These are phyloP conservation scores for Salvia sclarea DNA, from an alignment of 305 asterid genomes.

Conservation along the genomic window DNA sequence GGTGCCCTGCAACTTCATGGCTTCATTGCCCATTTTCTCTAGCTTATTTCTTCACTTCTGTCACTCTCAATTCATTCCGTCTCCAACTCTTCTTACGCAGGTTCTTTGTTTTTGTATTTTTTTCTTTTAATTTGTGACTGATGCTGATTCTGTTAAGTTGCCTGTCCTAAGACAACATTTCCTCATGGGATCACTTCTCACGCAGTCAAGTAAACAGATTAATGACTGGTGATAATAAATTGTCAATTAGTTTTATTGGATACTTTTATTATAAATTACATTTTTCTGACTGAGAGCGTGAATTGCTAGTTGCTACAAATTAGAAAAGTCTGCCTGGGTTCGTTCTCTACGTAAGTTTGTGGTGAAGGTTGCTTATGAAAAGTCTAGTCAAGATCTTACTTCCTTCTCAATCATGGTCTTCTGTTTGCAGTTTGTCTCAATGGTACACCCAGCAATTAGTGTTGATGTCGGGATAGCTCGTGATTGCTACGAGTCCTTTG, in stretches of 20 bases:
- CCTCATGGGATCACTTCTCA: neutral
- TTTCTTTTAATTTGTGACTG: neutral
- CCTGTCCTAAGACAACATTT: neutral
- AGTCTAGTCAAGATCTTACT: constrained; percentile 10
- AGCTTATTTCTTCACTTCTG: neutral
- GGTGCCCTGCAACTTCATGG: neutral
- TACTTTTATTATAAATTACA: neutral
- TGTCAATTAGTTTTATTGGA: neutral
- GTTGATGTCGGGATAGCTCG: constrained; percentile 89
- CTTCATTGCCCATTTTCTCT: neutral
- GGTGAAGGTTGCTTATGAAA: constrained; percentile 11
- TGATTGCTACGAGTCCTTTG: constrained; percentile 97
- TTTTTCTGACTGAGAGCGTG: neutral
- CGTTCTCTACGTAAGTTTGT: neutral
- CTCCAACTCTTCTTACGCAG: neutral
- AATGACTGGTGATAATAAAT: constrained; percentile 14
- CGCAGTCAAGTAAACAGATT: neutral
- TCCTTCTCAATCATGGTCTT: constrained; percentile 28
- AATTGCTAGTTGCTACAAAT: constrained; percentile 14
- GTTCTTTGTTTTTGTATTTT: neutral
- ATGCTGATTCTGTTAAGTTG: constrained; percentile 4
- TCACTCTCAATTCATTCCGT: neutral
- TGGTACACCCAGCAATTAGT: constrained; percentile 80
- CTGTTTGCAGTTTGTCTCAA: constrained; percentile 74
- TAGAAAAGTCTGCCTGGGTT: constrained; percentile 10